Conservation (phyloP, 2,329 filamentous ascomycete genomes). For the Macrophomina pseudophaseolina region DNA sequence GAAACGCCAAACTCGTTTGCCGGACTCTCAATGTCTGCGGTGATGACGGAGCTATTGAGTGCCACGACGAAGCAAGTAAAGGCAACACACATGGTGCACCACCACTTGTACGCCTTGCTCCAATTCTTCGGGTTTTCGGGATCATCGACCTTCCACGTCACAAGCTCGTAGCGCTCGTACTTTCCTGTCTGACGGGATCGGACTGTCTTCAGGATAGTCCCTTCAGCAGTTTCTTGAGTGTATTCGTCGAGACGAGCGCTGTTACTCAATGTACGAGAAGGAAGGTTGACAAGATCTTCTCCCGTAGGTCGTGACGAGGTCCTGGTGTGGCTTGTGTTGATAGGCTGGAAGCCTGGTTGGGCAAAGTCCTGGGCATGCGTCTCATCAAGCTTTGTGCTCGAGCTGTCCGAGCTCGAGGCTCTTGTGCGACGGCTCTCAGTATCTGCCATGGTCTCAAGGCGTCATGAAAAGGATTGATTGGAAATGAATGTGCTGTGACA, state of each 20-base stretch:
- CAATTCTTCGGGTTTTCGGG: slow-evolving; percentile 85
- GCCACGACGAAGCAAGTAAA: slow-evolving; percentile 54
- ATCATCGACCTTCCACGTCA: slow-evolving; percentile 74
- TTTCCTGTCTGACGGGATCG: slow-evolving; percentile 61
- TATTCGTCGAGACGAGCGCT: slow-evolving; percentile 67
- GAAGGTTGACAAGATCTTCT: slow-evolving; percentile 62
- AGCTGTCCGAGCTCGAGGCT: slow-evolving; percentile 23
- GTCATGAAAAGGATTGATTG: slow-evolving; percentile 2
- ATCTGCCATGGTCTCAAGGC: slow-evolving; percentile 6
- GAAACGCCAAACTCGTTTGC: slow-evolving; percentile 69
- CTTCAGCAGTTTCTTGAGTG: slow-evolving; percentile 63
- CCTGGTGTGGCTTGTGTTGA: slow-evolving; percentile 10
- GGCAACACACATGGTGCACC: slow-evolving; percentile 81
- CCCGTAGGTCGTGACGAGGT: slow-evolving; percentile 28
- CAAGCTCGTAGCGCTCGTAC: slow-evolving; percentile 62
- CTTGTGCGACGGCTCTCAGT: slow-evolving; percentile 2
- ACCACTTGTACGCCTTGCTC: slow-evolving; percentile 78
- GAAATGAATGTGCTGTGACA: slow-evolving; percentile 4
- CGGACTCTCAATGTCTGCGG: slow-evolving; percentile 72
- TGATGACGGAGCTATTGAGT: slow-evolving; percentile 73
- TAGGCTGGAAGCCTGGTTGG: slow-evolving; percentile 24
- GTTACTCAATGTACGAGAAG: slow-evolving; percentile 67
- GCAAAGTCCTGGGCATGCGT: slow-evolving; percentile 24
- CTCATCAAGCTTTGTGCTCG: slow-evolving; percentile 18
- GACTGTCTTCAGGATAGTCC: slow-evolving; percentile 64